phyloP scores from a whole-genome alignment of 768 basidiomycete genomes.

The Phaffia australis region DNA sequence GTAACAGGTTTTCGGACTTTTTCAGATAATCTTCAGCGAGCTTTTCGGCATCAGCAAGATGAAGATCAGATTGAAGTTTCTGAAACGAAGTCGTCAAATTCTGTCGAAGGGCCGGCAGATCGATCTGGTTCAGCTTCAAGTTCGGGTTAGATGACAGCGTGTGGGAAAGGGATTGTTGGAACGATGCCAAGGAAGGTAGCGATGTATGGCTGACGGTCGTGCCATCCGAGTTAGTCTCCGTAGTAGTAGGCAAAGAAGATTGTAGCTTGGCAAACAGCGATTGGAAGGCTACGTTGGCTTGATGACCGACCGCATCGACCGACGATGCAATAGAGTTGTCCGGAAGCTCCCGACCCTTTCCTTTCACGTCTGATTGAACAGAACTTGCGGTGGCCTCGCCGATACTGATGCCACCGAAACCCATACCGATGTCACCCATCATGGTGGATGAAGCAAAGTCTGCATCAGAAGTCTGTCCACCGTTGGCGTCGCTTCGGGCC shows the following conservation, averaged over 20 bases:
- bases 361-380: conserved; percentile 25
- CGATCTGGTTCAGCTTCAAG: conserved; percentile 50
- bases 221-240: conserved; percentile 28
- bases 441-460: conserved; percentile 3
- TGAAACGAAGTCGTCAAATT: conserved; percentile 63
- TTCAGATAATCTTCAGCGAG: conserved; percentile 71
- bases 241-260: conserved; percentile 20
- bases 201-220: conserved; percentile 28
- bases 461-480: not conserved
- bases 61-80: conserved; percentile 38
- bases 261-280: conserved; percentile 16
- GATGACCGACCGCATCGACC: not conserved
- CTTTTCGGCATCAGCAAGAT: conserved; percentile 47
- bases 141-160: conserved; percentile 27
- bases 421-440: conserved; percentile 12
- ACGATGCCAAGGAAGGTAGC: conserved; percentile 29
- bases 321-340: not conserved
- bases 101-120: conserved; percentile 54
- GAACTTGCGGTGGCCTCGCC: not conserved
- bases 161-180: conserved; percentile 28
- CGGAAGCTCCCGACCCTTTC: conserved; percentile 32
- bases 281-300: not conserved
- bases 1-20: conserved; percentile 42
- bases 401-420: conserved; percentile 1
- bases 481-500: not conserved